Evolutionary conservation across 192 early-diverging fungal genomes (phyloP).

Genomic region (Podochytrium sp.): DNA sequence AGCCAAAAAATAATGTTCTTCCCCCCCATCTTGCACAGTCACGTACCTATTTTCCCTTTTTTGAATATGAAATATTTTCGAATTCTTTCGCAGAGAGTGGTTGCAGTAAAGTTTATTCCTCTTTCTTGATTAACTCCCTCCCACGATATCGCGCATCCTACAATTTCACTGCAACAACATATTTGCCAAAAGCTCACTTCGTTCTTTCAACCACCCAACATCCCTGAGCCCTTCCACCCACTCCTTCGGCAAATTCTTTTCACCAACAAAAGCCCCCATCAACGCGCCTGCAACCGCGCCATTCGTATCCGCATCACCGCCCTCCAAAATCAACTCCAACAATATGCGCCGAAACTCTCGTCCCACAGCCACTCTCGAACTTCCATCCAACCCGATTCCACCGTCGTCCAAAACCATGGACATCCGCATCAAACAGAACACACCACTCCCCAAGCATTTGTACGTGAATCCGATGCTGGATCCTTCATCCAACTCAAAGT

Average conservation of each 20-base stretch:
- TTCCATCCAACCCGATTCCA: not conserved
- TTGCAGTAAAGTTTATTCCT: not conserved
- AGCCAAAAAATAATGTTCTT: not conserved
- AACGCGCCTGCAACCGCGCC: conserved; percentile 56
- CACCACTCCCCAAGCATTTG: conserved; percentile 52
- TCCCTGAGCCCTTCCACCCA: conserved; percentile 49
- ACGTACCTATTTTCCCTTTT: not conserved
- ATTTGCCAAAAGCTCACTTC: not conserved
- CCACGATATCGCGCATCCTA: not conserved
- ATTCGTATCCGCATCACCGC: conserved; percentile 64
- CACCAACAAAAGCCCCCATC: conserved; percentile 52
- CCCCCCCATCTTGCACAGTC: not conserved
- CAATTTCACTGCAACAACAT: not conserved
- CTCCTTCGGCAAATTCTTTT: conserved; percentile 45
- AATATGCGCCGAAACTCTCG: conserved; percentile 48
- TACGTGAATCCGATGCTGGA: conserved; percentile 55
- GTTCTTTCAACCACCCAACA: not conserved
- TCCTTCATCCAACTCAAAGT: conserved; percentile 45
- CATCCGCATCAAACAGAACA: conserved; percentile 40
- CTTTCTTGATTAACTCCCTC: not conserved
- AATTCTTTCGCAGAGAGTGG: not conserved
- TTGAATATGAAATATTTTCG: not conserved
- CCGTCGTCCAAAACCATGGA: not conserved
- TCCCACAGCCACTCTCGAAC: not conserved
- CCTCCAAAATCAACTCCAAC: conserved; percentile 54